Evolutionary conservation across 192 early-diverging fungal species (phyloP), one percentile per base, ranked within the genome.

Genomic region (Chytriomyces sp.): DNA sequence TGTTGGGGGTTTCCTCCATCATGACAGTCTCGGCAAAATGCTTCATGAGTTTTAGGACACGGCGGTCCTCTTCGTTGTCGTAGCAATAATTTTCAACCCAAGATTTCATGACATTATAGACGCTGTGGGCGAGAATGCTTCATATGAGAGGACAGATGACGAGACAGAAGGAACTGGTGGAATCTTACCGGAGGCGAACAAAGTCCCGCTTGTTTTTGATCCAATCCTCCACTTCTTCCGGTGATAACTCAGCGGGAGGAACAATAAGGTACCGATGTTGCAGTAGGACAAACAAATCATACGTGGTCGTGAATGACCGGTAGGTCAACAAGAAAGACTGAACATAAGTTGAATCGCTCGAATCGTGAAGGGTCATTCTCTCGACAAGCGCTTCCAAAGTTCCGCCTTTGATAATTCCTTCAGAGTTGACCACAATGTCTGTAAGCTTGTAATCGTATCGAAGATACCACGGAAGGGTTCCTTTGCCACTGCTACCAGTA

Each of bases 41-140:
- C 36, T 86, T 84, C 54, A 98, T 85, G 70, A 79, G 79, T 52
- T 86, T 84, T 34, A 99, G 77, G 4, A 78, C 78, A 19, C 40
- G 12, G 0, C 84, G 80, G 71, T 95, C 94, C 52, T 88, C 86
- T 5, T 84, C 82, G 62, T 92, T 89, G 66, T 95, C 93, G 37
- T 88, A 80, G 72, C 91, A 93, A 75, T 98, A 92, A 67, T 84
- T 88, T 81, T 99, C 97, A 6, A 98, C 78, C 97, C 97, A 99
- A n/a, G 82, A 89, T 80, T 96, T 99, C 74, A 98, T 84, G 38
- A 96, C 84, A 73, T 95, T 96, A 82, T 90, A 96, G 1, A 98
- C 96, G 26, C 94, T 80, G 56, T 58, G 12, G 12, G 2, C 14
- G 28, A 58, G n/a, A 0, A 66, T 62, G 3, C 0, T 34, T 19